A percentile compares a stretch with the other conserved stretches of the same genome.
These are phyloP conservation scores for Microcyclosporella mali DNA, from an alignment of 2,329 filamentous ascomycete species.

Conservation along the genomic window DNA sequence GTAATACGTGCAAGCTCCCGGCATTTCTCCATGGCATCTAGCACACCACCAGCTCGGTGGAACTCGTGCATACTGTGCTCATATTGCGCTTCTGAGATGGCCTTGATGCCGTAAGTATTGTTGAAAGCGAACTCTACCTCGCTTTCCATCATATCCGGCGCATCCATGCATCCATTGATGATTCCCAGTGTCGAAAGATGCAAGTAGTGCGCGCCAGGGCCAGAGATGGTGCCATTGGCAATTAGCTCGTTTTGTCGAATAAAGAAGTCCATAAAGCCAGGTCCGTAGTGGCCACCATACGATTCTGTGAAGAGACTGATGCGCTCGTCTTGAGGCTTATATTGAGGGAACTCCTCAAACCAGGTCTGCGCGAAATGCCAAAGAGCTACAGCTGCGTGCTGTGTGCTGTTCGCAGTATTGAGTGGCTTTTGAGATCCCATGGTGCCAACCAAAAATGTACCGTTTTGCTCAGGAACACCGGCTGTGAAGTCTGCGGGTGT, in stretches of 20 bases:
- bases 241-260: conserved; percentile 53
- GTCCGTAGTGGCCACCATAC: conserved; percentile 52
- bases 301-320: conserved; percentile 64
- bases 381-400: conserved; percentile 38
- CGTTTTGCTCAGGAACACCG: conserved; percentile 31
- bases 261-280: conserved; percentile 48
- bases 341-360: conserved; percentile 36
- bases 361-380: conserved; percentile 58
- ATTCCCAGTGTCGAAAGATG: conserved; percentile 49
- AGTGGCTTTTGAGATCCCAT: conserved; percentile 49
- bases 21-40: conserved; percentile 49
- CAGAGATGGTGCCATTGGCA: conserved; percentile 39
- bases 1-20: conserved; percentile 41
- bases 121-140: conserved; percentile 42
- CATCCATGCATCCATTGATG: conserved; percentile 53
- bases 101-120: conserved; percentile 53
- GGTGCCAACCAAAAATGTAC: conserved; percentile 45
- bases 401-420: conserved; percentile 27
- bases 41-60: conserved; percentile 46
- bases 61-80: conserved; percentile 37
- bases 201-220: conserved; percentile 37
- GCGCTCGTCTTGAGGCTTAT: conserved; percentile 40
- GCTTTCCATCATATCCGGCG: conserved; percentile 38
- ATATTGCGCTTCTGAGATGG: conserved; percentile 45
- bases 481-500: conserved; percentile 27